Percentiles rank a stretch among this genome's conserved stretches.
phyloP scores from a whole-genome alignment of 176 grass and related monocot species.

The Rhynchospora breviuscula region DNA sequence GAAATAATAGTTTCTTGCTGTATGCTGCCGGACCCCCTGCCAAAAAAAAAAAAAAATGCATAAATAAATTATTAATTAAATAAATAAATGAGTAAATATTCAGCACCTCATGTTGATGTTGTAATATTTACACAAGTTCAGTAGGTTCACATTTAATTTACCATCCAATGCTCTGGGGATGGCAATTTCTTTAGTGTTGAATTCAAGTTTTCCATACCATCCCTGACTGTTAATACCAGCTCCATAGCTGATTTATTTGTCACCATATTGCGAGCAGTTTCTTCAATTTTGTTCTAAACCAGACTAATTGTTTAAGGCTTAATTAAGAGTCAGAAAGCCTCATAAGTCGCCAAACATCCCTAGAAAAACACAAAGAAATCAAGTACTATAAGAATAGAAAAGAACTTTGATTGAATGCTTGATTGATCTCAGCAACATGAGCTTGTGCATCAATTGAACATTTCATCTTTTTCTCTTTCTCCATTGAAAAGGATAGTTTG shows the following conservation, averaged over 20 bases:
- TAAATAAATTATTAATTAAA: not conserved
- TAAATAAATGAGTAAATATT: not conserved
- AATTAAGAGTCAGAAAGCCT: not conserved
- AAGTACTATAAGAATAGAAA: not conserved
- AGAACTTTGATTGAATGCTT: constrained; percentile 14
- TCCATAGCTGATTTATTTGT: not conserved
- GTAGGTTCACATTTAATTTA: not conserved
- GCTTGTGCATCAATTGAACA: constrained; percentile 16
- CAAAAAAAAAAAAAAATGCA: not conserved
- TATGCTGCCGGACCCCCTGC: not conserved
- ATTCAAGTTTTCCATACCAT: not conserved
- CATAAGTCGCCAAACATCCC: not conserved
- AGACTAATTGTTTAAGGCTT: not conserved
- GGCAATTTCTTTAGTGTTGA: not conserved
- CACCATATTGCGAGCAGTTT: not conserved
- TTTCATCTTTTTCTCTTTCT: constrained; percentile 24
- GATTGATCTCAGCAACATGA: not conserved
- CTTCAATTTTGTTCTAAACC: not conserved
- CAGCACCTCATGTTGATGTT: not conserved
- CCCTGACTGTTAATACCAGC: not conserved
- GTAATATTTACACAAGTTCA: not conserved
- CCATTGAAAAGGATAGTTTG: constrained; percentile 20
- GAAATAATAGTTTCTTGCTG: not conserved
- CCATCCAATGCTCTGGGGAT: not conserved
- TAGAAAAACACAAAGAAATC: not conserved